phyloP scores from a whole-genome alignment of 306 rosid species.

The Quercus wislizeni region DNA sequence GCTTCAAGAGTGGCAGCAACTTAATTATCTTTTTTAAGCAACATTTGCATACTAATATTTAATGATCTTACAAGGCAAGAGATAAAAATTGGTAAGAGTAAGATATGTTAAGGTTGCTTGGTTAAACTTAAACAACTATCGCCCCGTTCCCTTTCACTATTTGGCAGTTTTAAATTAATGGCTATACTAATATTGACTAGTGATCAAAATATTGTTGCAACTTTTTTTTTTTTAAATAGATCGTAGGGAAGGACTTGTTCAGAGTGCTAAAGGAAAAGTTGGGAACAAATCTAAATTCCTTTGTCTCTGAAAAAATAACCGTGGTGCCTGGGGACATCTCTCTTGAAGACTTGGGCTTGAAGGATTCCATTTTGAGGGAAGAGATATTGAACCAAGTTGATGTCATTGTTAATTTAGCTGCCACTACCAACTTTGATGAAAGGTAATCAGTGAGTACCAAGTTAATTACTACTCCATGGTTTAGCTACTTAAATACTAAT shows the following conservation, averaged over 20 bases:
- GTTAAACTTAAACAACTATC: not conserved
- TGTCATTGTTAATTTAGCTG: constrained; percentile 69
- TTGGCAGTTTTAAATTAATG: not conserved
- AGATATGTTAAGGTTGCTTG: not conserved
- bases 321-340: constrained; percentile 67
- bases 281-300: constrained; percentile 42
- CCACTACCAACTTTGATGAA: constrained; percentile 75
- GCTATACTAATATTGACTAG: not conserved
- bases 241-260: constrained; percentile 65
- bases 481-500: not conserved
- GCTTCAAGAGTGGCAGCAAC: not conserved
- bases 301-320: constrained; percentile 48
- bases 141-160: not conserved
- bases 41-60: not conserved
- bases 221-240: constrained; percentile 21
- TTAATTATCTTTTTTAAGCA: not conserved
- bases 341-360: constrained; percentile 46
- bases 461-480: not conserved
- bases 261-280: constrained; percentile 47
- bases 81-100: not conserved
- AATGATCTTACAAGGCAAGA: not conserved
- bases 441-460: constrained; percentile 34
- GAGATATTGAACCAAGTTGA: constrained; percentile 45
- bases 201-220: not conserved
- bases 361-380: constrained; percentile 39